Base-by-base conservation (phyloP, 148 eudicot genomes). In the Diospyros lotus region DNA sequence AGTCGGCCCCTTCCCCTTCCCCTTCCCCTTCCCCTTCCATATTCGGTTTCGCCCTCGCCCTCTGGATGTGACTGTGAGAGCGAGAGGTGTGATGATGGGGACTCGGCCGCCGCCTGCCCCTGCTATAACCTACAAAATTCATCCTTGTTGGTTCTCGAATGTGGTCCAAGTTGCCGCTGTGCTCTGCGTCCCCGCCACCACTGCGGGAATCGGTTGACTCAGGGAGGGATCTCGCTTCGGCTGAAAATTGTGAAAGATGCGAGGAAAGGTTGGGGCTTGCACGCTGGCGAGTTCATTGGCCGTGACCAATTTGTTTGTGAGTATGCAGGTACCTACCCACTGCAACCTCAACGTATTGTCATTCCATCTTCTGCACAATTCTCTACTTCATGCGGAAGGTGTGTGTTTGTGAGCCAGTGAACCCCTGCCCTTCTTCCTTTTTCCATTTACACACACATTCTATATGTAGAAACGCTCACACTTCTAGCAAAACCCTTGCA, bases 251-350 rank as follows among this genome's bases (percentile, higher is more conserved):
- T 85, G 67, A 85, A 85, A 55, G 82, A 85, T 65, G 17, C 5
- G 66, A 83, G 60, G 42, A 94, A 92, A 75, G 93, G 97, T 4
- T 94, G 98, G 97, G 87, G 94, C 0, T 81, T 94, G 86, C 76
- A 70, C 65, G 87, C 97, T 41, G 87, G 71, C 73, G 75, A 89
- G 73, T 58, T 78, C 9, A 82, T 89, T 75, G 74, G 71, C 1
- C 38, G 73, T 1, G 94, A 88, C 2, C 50, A 72, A 4, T 93
- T 91, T 66, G 85, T 93, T 14, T 91, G 94, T 66, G 94, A 94
- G 64, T 94, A 94, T 82, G 86, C 96, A 56, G 97, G 98, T 93
- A 79, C 28, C 28, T 28, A 76, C 6, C 55, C 52, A 48, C 52
- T 48, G 52, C 52, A 48, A 48, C 52, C 52, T 28, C 28, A 28